A percentile compares a stretch with the other conserved stretches of the same genome.
Conservation (phyloP, 192 early-diverging fungal species). For the Blastocladiella britannica region DNA sequence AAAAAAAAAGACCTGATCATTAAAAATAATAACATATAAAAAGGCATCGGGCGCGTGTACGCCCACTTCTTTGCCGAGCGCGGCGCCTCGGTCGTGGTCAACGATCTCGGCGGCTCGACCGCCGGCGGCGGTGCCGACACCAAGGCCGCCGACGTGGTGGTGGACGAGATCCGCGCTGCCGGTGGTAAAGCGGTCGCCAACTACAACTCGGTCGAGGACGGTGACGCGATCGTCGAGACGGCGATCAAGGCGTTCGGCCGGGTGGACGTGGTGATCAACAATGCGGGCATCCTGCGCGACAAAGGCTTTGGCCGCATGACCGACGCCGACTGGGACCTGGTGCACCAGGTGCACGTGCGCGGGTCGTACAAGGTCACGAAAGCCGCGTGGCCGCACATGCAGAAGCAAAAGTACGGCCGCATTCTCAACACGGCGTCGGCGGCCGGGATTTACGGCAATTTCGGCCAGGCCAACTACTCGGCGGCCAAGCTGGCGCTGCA, state of each 20-base stretch:
- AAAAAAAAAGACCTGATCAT: slow-evolving; percentile 2
- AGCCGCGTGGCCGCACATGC: slow-evolving; percentile 91
- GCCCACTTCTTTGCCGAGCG: slow-evolving; percentile 73
- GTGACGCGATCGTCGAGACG: slow-evolving; percentile 93
- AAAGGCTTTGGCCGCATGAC: slow-evolving; percentile 91
- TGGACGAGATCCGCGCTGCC: slow-evolving; percentile 58
- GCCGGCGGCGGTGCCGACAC: slow-evolving; percentile 54
- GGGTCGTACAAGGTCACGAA: slow-evolving; percentile 90
- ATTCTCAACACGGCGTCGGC: slow-evolving; percentile 85
- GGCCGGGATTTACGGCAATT: slow-evolving; percentile 98
- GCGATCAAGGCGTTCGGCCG: slow-evolving; percentile 87
- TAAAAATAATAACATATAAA: slow-evolving; percentile 3
- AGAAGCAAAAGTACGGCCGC: slow-evolving; percentile 85
- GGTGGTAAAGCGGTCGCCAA: slow-evolving; percentile 90
- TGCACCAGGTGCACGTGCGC: slow-evolving; percentile 75
- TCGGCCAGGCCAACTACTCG: slow-evolving; percentile 52
- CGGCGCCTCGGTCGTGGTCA: slow-evolving; percentile 87
- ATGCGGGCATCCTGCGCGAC: slow-evolving; percentile 95
- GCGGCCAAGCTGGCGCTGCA: slow-evolving; percentile 84
- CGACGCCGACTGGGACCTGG: slow-evolving; percentile 91
- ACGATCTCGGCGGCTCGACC: slow-evolving; percentile 69
- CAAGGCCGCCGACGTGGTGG: slow-evolving; percentile 79
- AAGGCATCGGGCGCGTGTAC: slow-evolving; percentile 66
- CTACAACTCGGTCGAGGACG: slow-evolving; percentile 93
- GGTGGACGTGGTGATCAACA: slow-evolving; percentile 92